Conservation (phyloP, 73 alveolate genomes). For the Symbiodinium pilosum region DNA sequence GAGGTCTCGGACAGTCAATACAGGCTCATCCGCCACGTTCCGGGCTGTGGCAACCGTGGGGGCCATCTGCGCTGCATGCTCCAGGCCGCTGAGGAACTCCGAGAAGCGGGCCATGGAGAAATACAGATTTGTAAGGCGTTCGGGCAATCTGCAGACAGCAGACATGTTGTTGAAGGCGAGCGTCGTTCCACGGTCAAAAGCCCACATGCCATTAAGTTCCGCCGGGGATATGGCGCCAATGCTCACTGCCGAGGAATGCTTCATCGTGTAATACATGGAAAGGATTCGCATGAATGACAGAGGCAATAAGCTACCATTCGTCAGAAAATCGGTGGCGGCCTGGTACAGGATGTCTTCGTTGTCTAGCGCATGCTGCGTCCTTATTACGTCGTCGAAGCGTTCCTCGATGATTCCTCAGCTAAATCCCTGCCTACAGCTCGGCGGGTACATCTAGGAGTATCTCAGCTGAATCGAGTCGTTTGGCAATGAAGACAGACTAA, state of each 20-base stretch:
- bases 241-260: background rate
- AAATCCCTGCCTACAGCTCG: too few species aligned
- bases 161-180: constrained; percentile 4
- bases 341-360: background rate
- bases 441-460: too few species aligned
- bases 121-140: background rate
- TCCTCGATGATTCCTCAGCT: constrained; percentile 8
- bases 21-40: background rate
- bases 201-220: background rate
- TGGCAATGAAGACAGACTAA: too few species aligned
- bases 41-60: background rate
- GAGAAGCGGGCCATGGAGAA: background rate
- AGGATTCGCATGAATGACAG: background rate
- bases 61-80: background rate
- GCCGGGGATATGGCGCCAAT: background rate
- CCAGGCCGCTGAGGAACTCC: background rate
- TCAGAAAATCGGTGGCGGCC: constrained; percentile 2
- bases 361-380: background rate
- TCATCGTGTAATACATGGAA: constrained; percentile 8
- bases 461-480: too few species aligned
- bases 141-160: background rate
- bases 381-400: background rate
- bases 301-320: background rate
- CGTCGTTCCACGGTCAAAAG: background rate
- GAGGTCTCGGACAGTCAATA: background rate